Conservation (phyloP, 2,329 filamentous ascomycete genomes). For the Hypoxylon sp. region DNA sequence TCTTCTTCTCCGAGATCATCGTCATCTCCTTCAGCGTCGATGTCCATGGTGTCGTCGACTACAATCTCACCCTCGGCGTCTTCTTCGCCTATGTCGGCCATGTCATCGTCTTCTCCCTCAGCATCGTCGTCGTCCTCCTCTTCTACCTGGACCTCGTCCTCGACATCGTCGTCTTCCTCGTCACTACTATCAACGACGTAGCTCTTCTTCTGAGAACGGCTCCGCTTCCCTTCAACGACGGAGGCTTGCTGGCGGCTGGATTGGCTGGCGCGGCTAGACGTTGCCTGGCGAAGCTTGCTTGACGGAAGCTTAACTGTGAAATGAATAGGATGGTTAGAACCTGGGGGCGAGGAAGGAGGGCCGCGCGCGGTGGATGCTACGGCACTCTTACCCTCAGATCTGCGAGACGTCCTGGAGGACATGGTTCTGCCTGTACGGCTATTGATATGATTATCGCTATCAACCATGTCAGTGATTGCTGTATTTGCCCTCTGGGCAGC, state of each 20-base stretch:
- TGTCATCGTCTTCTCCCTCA: slow-evolving; percentile 58
- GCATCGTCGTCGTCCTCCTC: slow-evolving; percentile 57
- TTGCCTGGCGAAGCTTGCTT: slow-evolving; percentile 67
- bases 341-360: slow-evolving; percentile 61
- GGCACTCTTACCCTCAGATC: slow-evolving; percentile 63
- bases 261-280: slow-evolving; percentile 58
- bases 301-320: slow-evolving; percentile 68
- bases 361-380: slow-evolving; percentile 61
- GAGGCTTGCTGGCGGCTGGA: slow-evolving; percentile 43
- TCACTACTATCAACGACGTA: slow-evolving; percentile 71
- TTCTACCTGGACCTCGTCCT: slow-evolving; percentile 56
- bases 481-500: slow-evolving; percentile 62
- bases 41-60: slow-evolving; percentile 57
- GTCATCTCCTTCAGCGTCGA: slow-evolving; percentile 62
- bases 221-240: slow-evolving; percentile 66
- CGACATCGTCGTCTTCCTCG: slow-evolving; percentile 60
- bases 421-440: slow-evolving; percentile 60
- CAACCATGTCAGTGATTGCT: slow-evolving; percentile 66
- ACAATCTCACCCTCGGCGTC: slow-evolving; percentile 55
- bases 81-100: slow-evolving; percentile 58
- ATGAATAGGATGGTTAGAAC: slow-evolving; percentile 63
- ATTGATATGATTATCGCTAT: slow-evolving; percentile 60
- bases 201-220: slow-evolving; percentile 70
- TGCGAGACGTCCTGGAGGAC: slow-evolving; percentile 65
- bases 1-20: slow-evolving; percentile 57